Conservation (phyloP, 163 green algal species). For the Scenedesmus sp. region DNA sequence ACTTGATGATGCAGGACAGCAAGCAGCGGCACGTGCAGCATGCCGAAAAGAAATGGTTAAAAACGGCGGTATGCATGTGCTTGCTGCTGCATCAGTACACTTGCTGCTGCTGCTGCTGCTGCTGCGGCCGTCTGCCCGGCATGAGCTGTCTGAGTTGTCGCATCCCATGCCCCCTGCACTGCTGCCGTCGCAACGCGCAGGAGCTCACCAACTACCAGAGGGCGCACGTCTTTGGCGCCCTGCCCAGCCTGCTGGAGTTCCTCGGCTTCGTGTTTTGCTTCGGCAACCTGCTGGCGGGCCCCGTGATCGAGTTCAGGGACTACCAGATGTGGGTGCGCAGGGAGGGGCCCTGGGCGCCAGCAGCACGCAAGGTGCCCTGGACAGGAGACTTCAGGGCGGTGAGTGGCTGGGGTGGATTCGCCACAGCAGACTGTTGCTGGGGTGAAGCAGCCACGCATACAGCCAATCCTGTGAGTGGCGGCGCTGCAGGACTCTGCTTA, state of each 20-base stretch:
- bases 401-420: too few relatives aligned
- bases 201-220: slow-evolving; percentile 76
- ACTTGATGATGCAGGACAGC: too few relatives aligned
- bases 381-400: slow-evolving; percentile 30
- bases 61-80: neutral
- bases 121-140: neutral
- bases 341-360: slow-evolving; percentile 62
- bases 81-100: neutral
- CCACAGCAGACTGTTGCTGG: too few relatives aligned
- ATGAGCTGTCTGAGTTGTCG: too few relatives aligned
- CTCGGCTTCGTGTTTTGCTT: slow-evolving; percentile 85
- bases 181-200: slow-evolving; percentile 36
- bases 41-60: too few relatives aligned
- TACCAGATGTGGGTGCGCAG: slow-evolving; percentile 78
- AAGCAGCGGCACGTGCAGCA: too few relatives aligned
- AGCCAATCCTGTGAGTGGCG: too few relatives aligned
- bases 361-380: slow-evolving; percentile 34
- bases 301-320: slow-evolving; percentile 88
- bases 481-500: too few relatives aligned
- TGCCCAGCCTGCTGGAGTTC: slow-evolving; percentile 84
- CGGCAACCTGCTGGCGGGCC: slow-evolving; percentile 92
- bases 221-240: slow-evolving; percentile 65
- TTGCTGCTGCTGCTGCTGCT: neutral
- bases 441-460: too few relatives aligned
- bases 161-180: neutral